Evolutionary conservation across 2,329 filamentous ascomycete genomes (phyloP), one percentile per base, ranked within the genome.

Genomic region (Talaromyces albobiverticillius): DNA sequence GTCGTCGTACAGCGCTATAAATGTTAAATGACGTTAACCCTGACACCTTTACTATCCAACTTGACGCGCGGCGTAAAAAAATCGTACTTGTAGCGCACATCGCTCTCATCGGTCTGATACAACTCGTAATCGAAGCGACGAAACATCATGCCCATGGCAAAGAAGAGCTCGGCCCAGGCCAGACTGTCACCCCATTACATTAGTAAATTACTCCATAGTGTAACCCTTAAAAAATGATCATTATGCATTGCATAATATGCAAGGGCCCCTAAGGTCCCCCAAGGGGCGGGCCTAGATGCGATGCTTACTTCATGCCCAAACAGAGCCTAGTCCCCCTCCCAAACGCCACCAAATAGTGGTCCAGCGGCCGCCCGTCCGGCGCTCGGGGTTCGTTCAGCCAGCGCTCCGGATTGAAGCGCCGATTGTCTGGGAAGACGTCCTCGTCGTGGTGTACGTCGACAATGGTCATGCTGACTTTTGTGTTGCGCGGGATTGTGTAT

Each of bases 101-200:
- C 55, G 16, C 51, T 57, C 29, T 51, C 41, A 16, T 51, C 45
- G 1, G 47, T 54, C 16, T 55, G 25, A 16, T 46, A 51, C 25
- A 57, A 20, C 14, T 51, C 46, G 36, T 47, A 55, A 11, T 57
- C 51, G 16, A 57, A 57, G 45, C 46, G 42, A 42, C 55, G 41
- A 22, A 57, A 57, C 32, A 51, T 47, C 55, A 52, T 55, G 13
- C 26, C 41, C 47, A 55, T 46, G 4, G 48, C 48, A 23, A 56
- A 51, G 18, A 46, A 57, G 11, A 76, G 58, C 59, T 76, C 73
- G 0, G 71, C 70, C 26, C 69, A 64, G 2, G 72, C 72, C 4
- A 76, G 65, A 29, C 69, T 67, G 62, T 14, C 22, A 23, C 22
- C 32, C 22, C 10, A 10, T 46, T 31, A 45, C n/a, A 38, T 52